phyloP scores from a whole-genome alignment of 768 basidiomycete species.

The Chalciporus pseudorubinellus region DNA sequence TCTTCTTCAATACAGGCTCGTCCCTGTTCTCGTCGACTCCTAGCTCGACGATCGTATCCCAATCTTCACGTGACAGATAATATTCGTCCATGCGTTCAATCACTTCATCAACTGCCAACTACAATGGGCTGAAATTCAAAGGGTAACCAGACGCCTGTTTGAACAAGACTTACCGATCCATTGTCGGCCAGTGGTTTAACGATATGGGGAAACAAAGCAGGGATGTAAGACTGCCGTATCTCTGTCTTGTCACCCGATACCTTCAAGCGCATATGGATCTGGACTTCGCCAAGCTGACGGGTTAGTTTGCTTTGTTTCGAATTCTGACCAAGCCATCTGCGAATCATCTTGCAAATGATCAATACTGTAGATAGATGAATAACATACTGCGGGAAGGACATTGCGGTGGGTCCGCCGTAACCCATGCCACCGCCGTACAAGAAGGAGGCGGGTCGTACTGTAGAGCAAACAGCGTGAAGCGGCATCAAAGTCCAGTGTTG shows the following conservation, averaged over 20 bases:
- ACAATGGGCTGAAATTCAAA: background rate
- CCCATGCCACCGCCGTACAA: constrained; percentile 72
- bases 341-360: background rate
- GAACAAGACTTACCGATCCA: constrained; percentile 62
- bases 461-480: constrained; percentile 86
- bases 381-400: constrained; percentile 83
- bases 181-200: constrained; percentile 73
- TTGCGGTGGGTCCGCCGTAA: constrained; percentile 62
- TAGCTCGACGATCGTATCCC: constrained; percentile 94
- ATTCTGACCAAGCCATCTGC: constrained; percentile 96
- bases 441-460: constrained; percentile 82
- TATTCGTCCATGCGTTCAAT: constrained; percentile 94
- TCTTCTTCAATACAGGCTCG: constrained; percentile 76
- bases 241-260: constrained; percentile 89
- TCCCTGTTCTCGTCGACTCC: constrained; percentile 82
- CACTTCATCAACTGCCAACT: constrained; percentile 68
- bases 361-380: background rate
- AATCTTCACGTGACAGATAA: constrained; percentile 89
- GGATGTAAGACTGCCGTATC: constrained; percentile 89
- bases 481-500: constrained; percentile 98
- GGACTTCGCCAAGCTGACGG: constrained; percentile 83
- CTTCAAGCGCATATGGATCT: constrained; percentile 92
- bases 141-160: background rate
- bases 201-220: constrained; percentile 79
- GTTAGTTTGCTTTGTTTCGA: constrained; percentile 84